Evolutionary conservation across 2,329 filamentous ascomycete species (phyloP), one percentile per base, ranked within the genome.

Genomic region (Phialocephala subalpina): DNA sequence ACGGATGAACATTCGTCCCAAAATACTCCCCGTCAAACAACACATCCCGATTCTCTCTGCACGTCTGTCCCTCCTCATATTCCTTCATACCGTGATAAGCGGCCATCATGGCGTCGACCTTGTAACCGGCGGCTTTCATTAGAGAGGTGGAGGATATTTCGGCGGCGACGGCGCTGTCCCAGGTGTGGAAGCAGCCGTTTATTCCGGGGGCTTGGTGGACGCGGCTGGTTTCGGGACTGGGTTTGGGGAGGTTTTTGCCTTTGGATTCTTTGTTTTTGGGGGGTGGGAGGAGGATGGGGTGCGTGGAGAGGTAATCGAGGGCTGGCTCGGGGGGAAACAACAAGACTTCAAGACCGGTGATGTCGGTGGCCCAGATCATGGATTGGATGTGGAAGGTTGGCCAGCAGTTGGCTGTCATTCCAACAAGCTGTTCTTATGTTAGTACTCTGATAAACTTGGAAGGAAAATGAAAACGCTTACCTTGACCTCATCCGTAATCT

Each of bases 291-390:
- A 20, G 40, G 42, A 67, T 64, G 12, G 58, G 58, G 53, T 63
- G 38, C 6, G 20, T 38, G 29, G 60, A 40, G 35, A 70, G 60
- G 45, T 66, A 68, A 0, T 60, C 58, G 33, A 69, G 59, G 2
- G 64, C 63, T 4, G 64, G 35, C 29, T 67, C 22, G 36, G 64
- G 62, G 2, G 73, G 72, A 52, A 70, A 72, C 35, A 76, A 70
- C 6, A 75, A 65, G 6, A 66, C 66, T 64, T 71, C 66, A 11
- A 76, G 58, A 25, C 73, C 69, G 14, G 65, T 56, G 16, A 53
- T 42, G 58, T 76, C 73, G 53, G 72, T 74, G 25, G 74, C 73
- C 70, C 70, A 75, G 64, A 76, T 73, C 73, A 75, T 75, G 55
- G 72, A 73, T 67, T 73, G 74, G 47, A 75, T 67, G 59, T 74